Evolutionary conservation across 2,329 filamentous ascomycete species (phyloP).

Genomic region (Ilyonectria robusta): DNA sequence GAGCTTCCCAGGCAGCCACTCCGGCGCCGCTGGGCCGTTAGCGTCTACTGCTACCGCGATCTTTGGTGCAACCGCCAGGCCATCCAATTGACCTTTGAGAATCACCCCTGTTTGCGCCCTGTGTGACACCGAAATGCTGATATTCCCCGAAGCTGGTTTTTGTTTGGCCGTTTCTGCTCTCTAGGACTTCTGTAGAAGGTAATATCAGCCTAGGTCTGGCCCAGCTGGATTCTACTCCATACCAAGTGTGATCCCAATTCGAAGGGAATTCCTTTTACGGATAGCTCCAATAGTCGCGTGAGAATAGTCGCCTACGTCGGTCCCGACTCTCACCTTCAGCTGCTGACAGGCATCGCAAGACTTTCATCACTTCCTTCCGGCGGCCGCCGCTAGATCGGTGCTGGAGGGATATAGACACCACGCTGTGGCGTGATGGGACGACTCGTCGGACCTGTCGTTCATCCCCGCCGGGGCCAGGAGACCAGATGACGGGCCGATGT

Average conservation of each 20-base stretch:
- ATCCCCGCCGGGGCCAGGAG: slow-evolving; percentile 12
- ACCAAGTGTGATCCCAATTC: too few relatives aligned
- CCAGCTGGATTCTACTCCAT: background rate
- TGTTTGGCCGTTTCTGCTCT: background rate
- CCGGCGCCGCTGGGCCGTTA: slow-evolving; percentile 6
- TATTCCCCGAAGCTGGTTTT: background rate
- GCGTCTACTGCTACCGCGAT: slow-evolving; percentile 12
- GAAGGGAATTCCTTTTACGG: slow-evolving; percentile 2
- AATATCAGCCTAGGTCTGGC: background rate
- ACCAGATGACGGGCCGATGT: slow-evolving; percentile 25
- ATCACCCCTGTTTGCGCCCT: background rate
- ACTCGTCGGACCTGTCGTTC: slow-evolving; percentile 17
- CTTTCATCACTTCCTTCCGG: background rate
- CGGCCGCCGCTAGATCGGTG: background rate
- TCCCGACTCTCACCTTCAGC: slow-evolving; percentile 8
- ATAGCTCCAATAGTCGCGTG: slow-evolving; percentile 33
- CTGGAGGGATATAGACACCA: background rate
- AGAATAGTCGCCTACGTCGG: slow-evolving; percentile 36
- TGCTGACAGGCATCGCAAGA: slow-evolving; percentile 2
- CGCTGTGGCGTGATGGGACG: slow-evolving; percentile 9
- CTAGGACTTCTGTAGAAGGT: background rate
- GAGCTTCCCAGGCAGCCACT: slow-evolving; percentile 25
- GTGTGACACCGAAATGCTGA: slow-evolving; percentile 14
- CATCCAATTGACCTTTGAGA: slow-evolving; percentile 16
- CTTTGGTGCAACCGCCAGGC: slow-evolving; percentile 4